Evolutionary conservation across 140 eudicot species (phyloP), one percentile per base, ranked within the genome.

Genomic region (Anethum foeniculum): DNA sequence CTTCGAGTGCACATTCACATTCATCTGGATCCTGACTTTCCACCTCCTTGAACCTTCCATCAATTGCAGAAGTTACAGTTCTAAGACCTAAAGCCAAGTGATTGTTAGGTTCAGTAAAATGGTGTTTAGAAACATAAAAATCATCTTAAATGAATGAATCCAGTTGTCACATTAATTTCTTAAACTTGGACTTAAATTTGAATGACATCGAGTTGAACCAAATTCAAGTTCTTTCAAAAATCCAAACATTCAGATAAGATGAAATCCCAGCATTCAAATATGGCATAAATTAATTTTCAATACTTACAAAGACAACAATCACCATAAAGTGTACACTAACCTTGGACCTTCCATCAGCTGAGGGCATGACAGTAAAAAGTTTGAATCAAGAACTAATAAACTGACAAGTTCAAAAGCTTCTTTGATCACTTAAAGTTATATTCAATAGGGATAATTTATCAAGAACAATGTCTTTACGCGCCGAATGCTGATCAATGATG

Each of bases 1-100:
- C 97, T 87, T 92, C 97, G 75, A 95, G 91, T 54, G 96, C 99
- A 83, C 92, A 92, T 89, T 95, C 99, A 80, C 80, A 86, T 86
- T 95, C 99, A 86, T 92, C 96, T 56, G 88, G 92, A 83, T 95
- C 97, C 81, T 82, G 88, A 83, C 81, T 85, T 79, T 90, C 97
- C 46, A 85, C 78, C 78, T 82, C 81, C 77, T 84, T 84, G 71
- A 92, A 88, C 83, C 89, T 91, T 78, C 80, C 85, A 71, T 89
- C 92, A 79, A 92, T 90, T 62, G 97, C 92, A 36, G 97, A 87
- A 80, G 91, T 85, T 79, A 92, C 84, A 68, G 88, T 84, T 84
- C 78, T 80, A 62, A 83, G 75, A 90, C 93, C 99, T 95, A 75
- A 82, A 82, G 54, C 9, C 81, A 82, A 77, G 72, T 68, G 71